Conservation (phyloP, 2,329 filamentous ascomycete species). For the Fonsecaea nubica region DNA sequence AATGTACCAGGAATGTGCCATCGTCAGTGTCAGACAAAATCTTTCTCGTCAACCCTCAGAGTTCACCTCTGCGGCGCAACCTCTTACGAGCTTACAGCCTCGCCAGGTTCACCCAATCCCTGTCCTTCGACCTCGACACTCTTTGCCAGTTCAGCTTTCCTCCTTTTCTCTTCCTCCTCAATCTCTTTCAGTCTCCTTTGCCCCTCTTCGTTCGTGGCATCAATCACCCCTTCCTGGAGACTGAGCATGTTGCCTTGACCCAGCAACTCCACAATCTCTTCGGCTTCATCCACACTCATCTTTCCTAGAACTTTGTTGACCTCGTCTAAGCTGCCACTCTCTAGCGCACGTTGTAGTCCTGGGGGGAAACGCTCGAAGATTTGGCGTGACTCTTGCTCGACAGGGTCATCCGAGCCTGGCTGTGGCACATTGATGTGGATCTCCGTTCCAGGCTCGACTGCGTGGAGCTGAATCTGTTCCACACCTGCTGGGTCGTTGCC, state of each 20-base stretch:
- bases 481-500: constrained; percentile 67
- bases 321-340: constrained; percentile 86
- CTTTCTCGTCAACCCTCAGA: background rate
- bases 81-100: constrained; percentile 31
- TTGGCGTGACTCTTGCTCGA: constrained; percentile 66
- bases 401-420: constrained; percentile 68
- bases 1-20: background rate
- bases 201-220: constrained; percentile 89
- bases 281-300: constrained; percentile 87
- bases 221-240: constrained; percentile 90
- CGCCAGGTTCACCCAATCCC: constrained; percentile 34
- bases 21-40: background rate
- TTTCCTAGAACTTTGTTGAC: constrained; percentile 86
- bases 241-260: constrained; percentile 87
- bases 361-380: constrained; percentile 86
- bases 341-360: constrained; percentile 79
- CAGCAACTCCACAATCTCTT: constrained; percentile 80
- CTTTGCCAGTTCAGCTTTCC: constrained; percentile 35
- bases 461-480: constrained; percentile 97
- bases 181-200: constrained; percentile 78
- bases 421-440: constrained; percentile 87
- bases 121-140: constrained; percentile 9
- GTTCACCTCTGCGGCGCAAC: background rate
- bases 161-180: constrained; percentile 61
- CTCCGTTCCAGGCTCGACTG: constrained; percentile 88